Conservation (phyloP, 257 asterid species). For the Perilla frutescens region DNA sequence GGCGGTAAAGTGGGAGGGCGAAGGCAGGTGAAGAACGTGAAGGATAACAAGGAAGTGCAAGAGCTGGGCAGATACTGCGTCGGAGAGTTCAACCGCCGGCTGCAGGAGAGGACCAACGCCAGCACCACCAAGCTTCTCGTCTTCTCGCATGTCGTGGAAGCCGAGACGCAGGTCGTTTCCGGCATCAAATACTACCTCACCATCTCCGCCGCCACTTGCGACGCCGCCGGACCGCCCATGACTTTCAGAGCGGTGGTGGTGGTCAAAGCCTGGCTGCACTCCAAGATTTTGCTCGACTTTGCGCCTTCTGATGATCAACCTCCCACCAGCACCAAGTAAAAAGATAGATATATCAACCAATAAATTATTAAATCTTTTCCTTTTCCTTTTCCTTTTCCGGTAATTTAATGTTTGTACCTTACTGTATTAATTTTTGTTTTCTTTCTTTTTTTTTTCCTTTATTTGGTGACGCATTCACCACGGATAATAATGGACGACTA, state of each 20-base stretch:
- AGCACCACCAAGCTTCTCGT: constrained; percentile 31
- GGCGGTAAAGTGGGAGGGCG: constrained; percentile 55
- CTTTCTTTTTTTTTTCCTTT: no score
- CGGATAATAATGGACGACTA: no score
- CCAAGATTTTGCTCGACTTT: constrained; percentile 50
- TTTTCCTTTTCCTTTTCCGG: no score
- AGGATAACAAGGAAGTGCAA: constrained; percentile 55
- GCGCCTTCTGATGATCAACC: constrained; percentile 38
- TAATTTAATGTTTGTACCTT: no score
- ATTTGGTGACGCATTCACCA: no score
- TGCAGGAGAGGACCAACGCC: background rate
- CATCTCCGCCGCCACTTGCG: constrained; percentile 45
- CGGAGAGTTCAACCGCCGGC: constrained; percentile 47
- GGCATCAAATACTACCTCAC: constrained; percentile 72
- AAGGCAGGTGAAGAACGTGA: constrained; percentile 49
- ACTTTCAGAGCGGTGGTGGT: constrained; percentile 61
- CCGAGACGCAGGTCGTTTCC: constrained; percentile 78
- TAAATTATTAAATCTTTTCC: no score
- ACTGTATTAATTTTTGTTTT: no score
- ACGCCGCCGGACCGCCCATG: constrained; percentile 8
- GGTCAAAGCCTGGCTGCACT: constrained; percentile 57
- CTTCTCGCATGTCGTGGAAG: constrained; percentile 62
- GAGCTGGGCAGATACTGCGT: constrained; percentile 69
- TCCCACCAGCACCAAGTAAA: constrained; percentile 33
- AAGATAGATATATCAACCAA: no score